Evolutionary conservation across 1,139 yeast genomes (phyloP).

Genomic region (Schwanniomyces etchellsii): DNA sequence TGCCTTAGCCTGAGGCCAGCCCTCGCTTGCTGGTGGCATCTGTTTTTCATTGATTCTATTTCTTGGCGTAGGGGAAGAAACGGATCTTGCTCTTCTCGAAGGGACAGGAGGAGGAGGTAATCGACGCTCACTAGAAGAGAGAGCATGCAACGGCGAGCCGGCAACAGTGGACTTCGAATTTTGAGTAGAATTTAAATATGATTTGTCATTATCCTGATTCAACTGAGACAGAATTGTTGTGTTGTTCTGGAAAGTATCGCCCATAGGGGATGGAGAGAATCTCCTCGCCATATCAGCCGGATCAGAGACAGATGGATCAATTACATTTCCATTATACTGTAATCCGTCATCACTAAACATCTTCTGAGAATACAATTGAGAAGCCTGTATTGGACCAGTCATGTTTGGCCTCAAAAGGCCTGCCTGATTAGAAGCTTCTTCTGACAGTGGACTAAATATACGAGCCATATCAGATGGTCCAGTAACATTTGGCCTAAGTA

Average conservation of each 20-base stretch:
- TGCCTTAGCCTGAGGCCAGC: neutral
- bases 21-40: neutral
- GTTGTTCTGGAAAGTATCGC: too few relatives aligned
- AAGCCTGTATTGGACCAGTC: constrained; percentile 53
- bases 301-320: constrained; percentile 22
- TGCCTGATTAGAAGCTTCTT: constrained; percentile 1
- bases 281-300: constrained; percentile 34
- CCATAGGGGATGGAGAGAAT: constrained; percentile 34
- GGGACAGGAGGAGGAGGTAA: constrained; percentile 40
- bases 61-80: constrained; percentile 41
- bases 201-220: constrained; percentile 39
- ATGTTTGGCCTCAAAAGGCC: constrained; percentile 41
- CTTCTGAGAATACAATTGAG: constrained; percentile 12
- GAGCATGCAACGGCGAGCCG: constrained; percentile 18
- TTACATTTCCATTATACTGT: neutral
- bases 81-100: constrained; percentile 33
- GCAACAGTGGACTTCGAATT: constrained; percentile 19
- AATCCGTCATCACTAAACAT: constrained; percentile 1
- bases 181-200: constrained; percentile 32
- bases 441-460: constrained; percentile 7
- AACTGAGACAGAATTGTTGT: too few relatives aligned
- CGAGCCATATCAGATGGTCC: constrained; percentile 26
- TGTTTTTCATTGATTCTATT: constrained; percentile 2
- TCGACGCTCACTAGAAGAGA: constrained; percentile 17
- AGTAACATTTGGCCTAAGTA: constrained; percentile 37